Evolutionary conservation across 2,329 filamentous ascomycete genomes (phyloP), one percentile per base, ranked within the genome.

Genomic region (Calonectria montana): DNA sequence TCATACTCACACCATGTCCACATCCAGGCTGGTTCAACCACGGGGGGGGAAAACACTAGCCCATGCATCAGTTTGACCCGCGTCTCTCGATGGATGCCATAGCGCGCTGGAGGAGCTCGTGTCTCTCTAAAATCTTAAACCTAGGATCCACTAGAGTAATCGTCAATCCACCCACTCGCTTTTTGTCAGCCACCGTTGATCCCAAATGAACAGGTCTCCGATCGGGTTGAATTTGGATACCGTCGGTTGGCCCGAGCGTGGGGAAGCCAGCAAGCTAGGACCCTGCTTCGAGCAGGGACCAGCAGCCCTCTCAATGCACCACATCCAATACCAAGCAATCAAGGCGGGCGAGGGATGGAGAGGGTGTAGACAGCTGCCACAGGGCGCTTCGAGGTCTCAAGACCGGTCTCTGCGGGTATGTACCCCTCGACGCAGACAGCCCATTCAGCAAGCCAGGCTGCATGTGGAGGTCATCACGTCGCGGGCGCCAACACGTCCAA

Each of bases 401-500:
- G 50, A 70, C 69, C 71, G 72, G 71, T 47, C 76, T 74, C 69
- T 78, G 78, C 76, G 76, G 77, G 78, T 78, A 80, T 77, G 78
- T 77, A 76, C 75, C 75, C 78, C 76, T 76, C 70, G 71, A 80
- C 74, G 77, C 76, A 31, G 29, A 31, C 31, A 35, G 31, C 72
- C 77, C 64, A 70, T 71, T 66, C 65, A 71, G 64, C 48, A 69
- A 67, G 71, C 78, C 78, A 77, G 71, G 73, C 73, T 74, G 75
- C 72, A 76, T 75, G 77, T 74, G 27, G 41, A 35, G 67, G 71
- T 71, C 67, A 79, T 77, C 76, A 79, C 75, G 69, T 71, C 77
- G 72, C 74, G 75, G 81, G 82, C 82, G 82, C 80, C 81, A 82
- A 82, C 75, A 75, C 61, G 73, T 55, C 82, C 82, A 83, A 83